These are phyloP conservation scores for Boletus insuetus DNA, from an alignment of 768 basidiomycete genomes.

Conservation along the genomic window DNA sequence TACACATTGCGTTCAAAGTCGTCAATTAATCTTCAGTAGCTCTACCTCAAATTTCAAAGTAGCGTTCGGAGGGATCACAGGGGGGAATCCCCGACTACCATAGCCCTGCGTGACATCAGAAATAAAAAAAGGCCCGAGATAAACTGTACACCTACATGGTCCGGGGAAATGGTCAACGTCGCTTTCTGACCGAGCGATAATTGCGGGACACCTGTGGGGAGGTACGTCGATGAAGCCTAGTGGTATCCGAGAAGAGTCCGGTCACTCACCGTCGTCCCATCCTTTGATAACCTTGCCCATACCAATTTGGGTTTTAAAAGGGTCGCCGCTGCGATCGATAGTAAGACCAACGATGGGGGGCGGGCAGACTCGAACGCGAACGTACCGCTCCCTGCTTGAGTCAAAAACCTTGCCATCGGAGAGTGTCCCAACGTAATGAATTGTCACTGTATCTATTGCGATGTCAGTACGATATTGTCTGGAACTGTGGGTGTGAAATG, in stretches of 20 bases:
- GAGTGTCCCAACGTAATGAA: conserved; percentile 81
- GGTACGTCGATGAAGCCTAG: not conserved
- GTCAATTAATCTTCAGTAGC: conserved; percentile 64
- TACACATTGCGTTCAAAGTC: conserved; percentile 19
- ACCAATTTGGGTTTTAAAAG: conserved; percentile 74
- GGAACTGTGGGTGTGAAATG: conserved; percentile 7
- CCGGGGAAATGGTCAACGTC: conserved; percentile 60
- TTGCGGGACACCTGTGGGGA: conserved; percentile 61
- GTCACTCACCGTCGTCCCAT: conserved; percentile 79
- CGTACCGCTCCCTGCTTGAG: conserved; percentile 72
- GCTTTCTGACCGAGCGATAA: conserved; percentile 79
- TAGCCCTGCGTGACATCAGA: conserved; percentile 51
- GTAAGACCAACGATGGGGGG: not conserved
- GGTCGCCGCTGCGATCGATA: conserved; percentile 41
- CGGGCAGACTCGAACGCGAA: conserved; percentile 7
- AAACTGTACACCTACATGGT: conserved; percentile 57
- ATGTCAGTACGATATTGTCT: conserved; percentile 24
- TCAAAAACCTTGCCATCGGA: conserved; percentile 64
- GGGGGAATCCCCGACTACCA: conserved; percentile 71
- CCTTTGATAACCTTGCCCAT: conserved; percentile 82
- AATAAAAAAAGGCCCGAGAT: not conserved
- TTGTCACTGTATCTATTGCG: conserved; percentile 59
- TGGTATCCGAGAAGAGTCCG: not conserved
- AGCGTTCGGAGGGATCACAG: conserved; percentile 74
- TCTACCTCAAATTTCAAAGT: conserved; percentile 83